Percentiles rank a stretch among this genome's conserved stretches.
Evolutionary conservation across 306 rosid genomes (phyloP).

Genomic region (Vigna radiata): DNA sequence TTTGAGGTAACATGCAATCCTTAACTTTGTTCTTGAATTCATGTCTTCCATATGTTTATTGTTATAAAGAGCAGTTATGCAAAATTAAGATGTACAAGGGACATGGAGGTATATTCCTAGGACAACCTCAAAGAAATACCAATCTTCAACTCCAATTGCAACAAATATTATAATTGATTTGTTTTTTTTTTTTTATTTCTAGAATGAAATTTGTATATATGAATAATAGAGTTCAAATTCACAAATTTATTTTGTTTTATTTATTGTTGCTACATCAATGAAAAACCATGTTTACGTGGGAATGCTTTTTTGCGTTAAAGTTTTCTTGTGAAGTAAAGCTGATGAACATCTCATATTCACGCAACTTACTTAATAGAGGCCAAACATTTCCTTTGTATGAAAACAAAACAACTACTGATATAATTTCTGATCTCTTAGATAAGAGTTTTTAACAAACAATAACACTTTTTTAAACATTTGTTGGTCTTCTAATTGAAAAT

Average conservation of each 20-base stretch:
- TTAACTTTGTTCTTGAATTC: too few relatives aligned
- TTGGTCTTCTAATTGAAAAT: background rate
- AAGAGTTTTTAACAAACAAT: background rate
- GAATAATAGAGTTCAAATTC: too few relatives aligned
- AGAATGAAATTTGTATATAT: too few relatives aligned
- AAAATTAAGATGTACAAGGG: constrained; percentile 17
- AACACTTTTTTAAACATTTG: too few relatives aligned
- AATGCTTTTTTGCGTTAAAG: too few relatives aligned
- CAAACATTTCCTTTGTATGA: background rate
- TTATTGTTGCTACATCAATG: too few relatives aligned
- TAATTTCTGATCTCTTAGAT: background rate
- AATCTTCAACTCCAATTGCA: background rate
- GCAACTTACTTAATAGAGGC: too few relatives aligned
- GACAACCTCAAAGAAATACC: constrained; percentile 5
- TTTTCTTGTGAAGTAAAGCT: too few relatives aligned
- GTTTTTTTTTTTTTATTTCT: too few relatives aligned
- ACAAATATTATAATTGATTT: background rate
- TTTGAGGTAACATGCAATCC: background rate
- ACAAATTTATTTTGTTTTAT: too few relatives aligned
- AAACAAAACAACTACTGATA: background rate
- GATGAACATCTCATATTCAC: too few relatives aligned
- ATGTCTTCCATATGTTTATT: background rate
- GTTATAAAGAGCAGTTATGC: background rate
- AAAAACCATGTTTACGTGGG: too few relatives aligned
- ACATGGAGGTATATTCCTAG: constrained; percentile 27